Conservation (phyloP, 116 monocot species). For the Zostera marina region DNA sequence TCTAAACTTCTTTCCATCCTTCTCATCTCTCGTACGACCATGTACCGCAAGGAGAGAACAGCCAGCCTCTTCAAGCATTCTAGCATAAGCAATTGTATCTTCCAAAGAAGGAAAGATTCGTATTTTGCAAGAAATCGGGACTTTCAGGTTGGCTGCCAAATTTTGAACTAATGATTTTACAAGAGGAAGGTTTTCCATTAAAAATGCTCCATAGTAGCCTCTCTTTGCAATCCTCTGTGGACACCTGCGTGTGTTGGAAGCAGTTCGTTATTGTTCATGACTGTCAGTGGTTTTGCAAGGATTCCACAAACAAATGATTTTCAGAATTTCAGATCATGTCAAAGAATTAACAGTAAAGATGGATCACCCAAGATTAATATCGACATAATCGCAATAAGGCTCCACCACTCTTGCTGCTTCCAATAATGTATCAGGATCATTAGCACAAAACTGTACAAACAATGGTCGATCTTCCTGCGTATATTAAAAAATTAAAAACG, state of each 20-base stretch:
- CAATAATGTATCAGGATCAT: slow-evolving; percentile 70
- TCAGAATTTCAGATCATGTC: background rate
- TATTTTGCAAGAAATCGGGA: slow-evolving; percentile 96
- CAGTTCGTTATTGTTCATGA: background rate
- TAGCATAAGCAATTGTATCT: slow-evolving; percentile 77
- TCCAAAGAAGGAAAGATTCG: slow-evolving; percentile 61
- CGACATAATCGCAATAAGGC: slow-evolving; percentile 83
- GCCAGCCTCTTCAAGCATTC: slow-evolving; percentile 91
- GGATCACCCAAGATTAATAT: slow-evolving; percentile 86
- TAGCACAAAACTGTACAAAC: slow-evolving; percentile 97
- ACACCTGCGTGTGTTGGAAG: slow-evolving; percentile 35
- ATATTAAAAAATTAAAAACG: background rate
- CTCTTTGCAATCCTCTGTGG: slow-evolving; percentile 87
- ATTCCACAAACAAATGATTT: no score
- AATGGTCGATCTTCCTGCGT: slow-evolving; percentile 90
- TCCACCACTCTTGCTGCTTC: slow-evolving; percentile 77
- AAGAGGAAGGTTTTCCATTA: slow-evolving; percentile 86
- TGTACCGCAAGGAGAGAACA: slow-evolving; percentile 93
- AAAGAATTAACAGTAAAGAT: background rate
- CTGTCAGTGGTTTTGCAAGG: no score
- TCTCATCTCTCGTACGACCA: slow-evolving; percentile 86
- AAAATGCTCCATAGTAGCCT: slow-evolving; percentile 94
- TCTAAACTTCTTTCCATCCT: slow-evolving; percentile 80
- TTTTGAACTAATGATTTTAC: slow-evolving; percentile 74
- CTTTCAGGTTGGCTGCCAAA: slow-evolving; percentile 46